A percentile compares a stretch with the other conserved stretches of the same genome.
Conservation (phyloP, 129 eudicot genomes). For the Silybum marianum region DNA sequence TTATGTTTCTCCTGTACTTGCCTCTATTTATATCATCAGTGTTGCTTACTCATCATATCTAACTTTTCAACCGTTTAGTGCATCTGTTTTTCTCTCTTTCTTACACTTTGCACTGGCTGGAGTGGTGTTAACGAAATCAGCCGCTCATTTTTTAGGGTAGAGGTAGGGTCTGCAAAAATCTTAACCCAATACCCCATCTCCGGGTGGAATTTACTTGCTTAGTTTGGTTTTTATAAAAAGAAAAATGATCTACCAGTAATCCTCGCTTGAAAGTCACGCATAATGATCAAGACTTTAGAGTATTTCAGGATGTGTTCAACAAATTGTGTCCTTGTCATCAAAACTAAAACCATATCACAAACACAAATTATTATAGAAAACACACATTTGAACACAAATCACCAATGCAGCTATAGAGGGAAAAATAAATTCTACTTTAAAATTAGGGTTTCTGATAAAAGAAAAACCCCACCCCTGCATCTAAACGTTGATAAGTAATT, state of each 20-base stretch:
- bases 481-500: neutral
- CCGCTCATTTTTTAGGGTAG: neutral
- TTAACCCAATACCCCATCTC: neutral
- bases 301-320: neutral
- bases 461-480: conserved; percentile 4
- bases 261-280: neutral
- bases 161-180: no score
- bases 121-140: neutral
- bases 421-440: neutral
- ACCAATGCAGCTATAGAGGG: neutral
- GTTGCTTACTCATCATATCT: neutral
- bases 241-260: neutral
- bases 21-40: neutral
- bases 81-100: neutral
- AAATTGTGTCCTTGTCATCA: neutral
- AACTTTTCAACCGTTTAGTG: neutral
- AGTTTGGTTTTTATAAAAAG: neutral
- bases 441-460: conserved; percentile 23
- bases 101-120: neutral
- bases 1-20: neutral
- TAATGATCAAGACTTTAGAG: neutral
- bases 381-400: neutral
- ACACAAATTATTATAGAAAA: neutral
- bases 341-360: conserved; percentile 3
- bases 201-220: neutral